Evolutionary conservation across 192 early-diverging fungal species (phyloP).

Genomic region (Umbelopsis sp.): DNA sequence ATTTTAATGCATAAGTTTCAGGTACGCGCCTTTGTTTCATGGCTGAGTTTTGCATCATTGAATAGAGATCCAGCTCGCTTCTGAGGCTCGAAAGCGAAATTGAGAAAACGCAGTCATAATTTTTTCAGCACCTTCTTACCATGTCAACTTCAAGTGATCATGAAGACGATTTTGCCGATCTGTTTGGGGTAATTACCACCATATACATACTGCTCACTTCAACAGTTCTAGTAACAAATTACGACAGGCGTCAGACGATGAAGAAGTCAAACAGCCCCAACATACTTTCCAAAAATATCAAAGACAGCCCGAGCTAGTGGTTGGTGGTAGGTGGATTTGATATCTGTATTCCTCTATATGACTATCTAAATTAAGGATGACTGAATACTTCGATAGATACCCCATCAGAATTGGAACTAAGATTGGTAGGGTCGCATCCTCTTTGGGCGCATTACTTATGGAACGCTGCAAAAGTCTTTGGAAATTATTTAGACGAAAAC

Average conservation of each 20-base stretch:
- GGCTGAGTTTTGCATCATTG: not conserved
- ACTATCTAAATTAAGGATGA: not conserved
- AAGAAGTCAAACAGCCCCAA: constrained; percentile 50
- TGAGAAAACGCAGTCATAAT: not conserved
- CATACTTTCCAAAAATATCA: constrained; percentile 59
- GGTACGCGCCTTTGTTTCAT: constrained; percentile 8
- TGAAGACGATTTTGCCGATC: constrained; percentile 37
- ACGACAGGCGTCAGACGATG: constrained; percentile 26
- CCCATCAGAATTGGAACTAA: constrained; percentile 48
- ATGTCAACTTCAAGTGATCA: constrained; percentile 30
- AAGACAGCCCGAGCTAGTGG: constrained; percentile 43
- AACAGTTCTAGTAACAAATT: not conserved
- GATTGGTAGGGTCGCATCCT: constrained; percentile 73
- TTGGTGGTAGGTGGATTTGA: constrained; percentile 15
- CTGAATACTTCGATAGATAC: not conserved
- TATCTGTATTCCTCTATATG: not conserved
- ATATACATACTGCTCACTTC: not conserved
- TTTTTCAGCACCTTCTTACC: not conserved
- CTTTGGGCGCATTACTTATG: constrained; percentile 90
- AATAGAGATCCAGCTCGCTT: too few relatives aligned
- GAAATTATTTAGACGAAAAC: constrained; percentile 75
- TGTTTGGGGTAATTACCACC: constrained; percentile 34
- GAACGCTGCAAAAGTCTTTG: constrained; percentile 87
- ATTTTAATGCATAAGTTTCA: not conserved
- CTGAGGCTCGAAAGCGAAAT: not conserved